Evolutionary conservation across 2,329 filamentous ascomycete species (phyloP).

Genomic region (Penicillium sp.): DNA sequence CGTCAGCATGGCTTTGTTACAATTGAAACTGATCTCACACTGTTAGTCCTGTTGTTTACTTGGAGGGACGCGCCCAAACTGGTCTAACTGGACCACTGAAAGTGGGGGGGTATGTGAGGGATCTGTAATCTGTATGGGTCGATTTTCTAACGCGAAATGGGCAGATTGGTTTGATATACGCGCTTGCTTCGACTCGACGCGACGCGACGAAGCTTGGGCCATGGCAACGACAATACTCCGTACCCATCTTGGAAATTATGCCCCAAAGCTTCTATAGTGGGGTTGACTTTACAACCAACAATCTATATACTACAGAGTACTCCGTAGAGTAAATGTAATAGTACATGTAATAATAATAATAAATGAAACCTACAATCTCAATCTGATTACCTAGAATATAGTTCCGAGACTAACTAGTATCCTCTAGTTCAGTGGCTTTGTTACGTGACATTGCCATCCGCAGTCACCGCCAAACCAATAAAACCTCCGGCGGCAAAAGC

Average conservation of each 20-base stretch:
- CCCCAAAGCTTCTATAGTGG: conserved; percentile 8
- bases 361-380: background rate
- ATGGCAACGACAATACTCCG: conserved; percentile 13
- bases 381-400: background rate
- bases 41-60: conserved; percentile 3
- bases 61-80: conserved; percentile 1
- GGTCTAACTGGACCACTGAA: background rate
- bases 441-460: conserved; percentile 3
- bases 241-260: conserved; percentile 16
- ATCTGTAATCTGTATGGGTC: background rate
- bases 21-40: conserved; percentile 1
- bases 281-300: background rate
- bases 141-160: conserved; percentile 6
- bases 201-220: conserved; percentile 21
- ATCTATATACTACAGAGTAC: background rate
- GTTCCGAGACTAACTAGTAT: background rate
- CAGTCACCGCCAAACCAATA: conserved; percentile 10
- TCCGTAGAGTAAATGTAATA: too few relatives aligned
- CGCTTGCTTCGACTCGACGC: conserved; percentile 20
- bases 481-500: conserved; percentile 3
- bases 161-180: conserved; percentile 8
- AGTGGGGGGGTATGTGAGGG: conserved; percentile 8
- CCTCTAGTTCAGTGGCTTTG: background rate
- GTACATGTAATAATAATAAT: background rate
- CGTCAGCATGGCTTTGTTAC: conserved; percentile 10